phyloP scores from a whole-genome alignment of 2,329 filamentous ascomycete genomes.

The Elsinoe perseae region DNA sequence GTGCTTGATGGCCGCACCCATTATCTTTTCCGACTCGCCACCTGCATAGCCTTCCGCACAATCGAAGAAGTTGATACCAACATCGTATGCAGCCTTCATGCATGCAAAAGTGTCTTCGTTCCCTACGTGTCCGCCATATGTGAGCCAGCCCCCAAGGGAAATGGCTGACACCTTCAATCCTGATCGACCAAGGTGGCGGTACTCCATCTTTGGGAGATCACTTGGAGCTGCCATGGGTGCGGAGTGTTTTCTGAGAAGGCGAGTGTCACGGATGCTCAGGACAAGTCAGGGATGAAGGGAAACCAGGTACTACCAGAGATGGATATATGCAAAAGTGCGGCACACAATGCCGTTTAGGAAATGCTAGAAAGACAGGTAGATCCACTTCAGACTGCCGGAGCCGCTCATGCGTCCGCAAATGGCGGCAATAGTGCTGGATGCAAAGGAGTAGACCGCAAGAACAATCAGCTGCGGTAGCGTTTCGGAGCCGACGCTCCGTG shows the following conservation, averaged over 20 bases:
- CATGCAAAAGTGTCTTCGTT: slow-evolving; percentile 49
- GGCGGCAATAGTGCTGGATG: too few relatives aligned
- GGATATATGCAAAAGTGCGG: too few relatives aligned
- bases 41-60: slow-evolving; percentile 48
- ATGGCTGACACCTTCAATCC: slow-evolving; percentile 37
- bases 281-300: too few relatives aligned
- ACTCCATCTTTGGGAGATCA: slow-evolving; percentile 10
- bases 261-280: too few relatives aligned
- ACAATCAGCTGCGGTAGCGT: too few relatives aligned
- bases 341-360: too few relatives aligned
- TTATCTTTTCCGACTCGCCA: slow-evolving; percentile 48
- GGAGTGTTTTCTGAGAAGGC: not conserved
- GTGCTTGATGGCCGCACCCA: slow-evolving; percentile 51
- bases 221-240: not conserved
- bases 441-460: too few relatives aligned
- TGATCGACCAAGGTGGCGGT: slow-evolving; percentile 30
- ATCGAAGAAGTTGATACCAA: slow-evolving; percentile 55
- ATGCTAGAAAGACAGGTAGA: too few relatives aligned
- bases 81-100: slow-evolving; percentile 49
- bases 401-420: too few relatives aligned
- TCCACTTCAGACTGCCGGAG: too few relatives aligned
- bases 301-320: too few relatives aligned
- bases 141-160: slow-evolving; percentile 31
- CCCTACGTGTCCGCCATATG: slow-evolving; percentile 19
- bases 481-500: too few relatives aligned